Evolutionary conservation across 1,284 basidiomycete genomes (phyloP), one percentile per base, ranked within the genome.

Genomic region (Tilletia walkeri): DNA sequence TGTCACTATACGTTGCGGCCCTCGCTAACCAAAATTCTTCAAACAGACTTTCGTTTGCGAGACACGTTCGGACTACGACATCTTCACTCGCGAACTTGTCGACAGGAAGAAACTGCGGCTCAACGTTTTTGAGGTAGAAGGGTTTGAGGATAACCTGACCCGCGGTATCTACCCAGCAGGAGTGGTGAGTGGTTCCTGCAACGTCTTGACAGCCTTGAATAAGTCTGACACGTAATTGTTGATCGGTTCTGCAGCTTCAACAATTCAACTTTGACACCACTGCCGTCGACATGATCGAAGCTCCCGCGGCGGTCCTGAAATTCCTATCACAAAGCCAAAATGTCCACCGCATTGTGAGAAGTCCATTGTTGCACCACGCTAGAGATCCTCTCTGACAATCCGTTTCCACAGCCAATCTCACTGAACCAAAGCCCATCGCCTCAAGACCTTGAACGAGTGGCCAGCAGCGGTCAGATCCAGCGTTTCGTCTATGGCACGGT

Each of bases 11-110:
- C 41, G 39, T 16, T 39, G 18, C 38, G 41, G 50, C 39, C 45
- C 48, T 53, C 18, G n/a, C 50, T 30, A 30, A 38, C 10, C 7
- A 30, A 5, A 9, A 20, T 16, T 20, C 39, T 4, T 47, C 24
- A 20, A 20, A 9, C 14, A 95, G 92, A 93, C 90, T 0, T 91
- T 99, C 82, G 89, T 99, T 3, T 90, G 90, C 47, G 91, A 95
- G 82, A 90, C 89, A 74, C 88, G 90, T 70, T 90, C 92, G 48
- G 95, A 99, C 81, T 92, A 92, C 70, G 87, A 90, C 39, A 61
- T 78, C 4, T 78, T 84, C 63, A 79, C 80, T 53, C 90, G 91
- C 75, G 84, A 85, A 47, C 69, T 83, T 20, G 87, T 93, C 75
- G 90, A 91, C 76, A 90, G 91, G 78, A 71, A 66, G 24, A 71